These are phyloP conservation scores for Actinomortierella wolfii DNA, from an alignment of 371 early-diverging fungal genomes.

Conservation along the genomic window DNA sequence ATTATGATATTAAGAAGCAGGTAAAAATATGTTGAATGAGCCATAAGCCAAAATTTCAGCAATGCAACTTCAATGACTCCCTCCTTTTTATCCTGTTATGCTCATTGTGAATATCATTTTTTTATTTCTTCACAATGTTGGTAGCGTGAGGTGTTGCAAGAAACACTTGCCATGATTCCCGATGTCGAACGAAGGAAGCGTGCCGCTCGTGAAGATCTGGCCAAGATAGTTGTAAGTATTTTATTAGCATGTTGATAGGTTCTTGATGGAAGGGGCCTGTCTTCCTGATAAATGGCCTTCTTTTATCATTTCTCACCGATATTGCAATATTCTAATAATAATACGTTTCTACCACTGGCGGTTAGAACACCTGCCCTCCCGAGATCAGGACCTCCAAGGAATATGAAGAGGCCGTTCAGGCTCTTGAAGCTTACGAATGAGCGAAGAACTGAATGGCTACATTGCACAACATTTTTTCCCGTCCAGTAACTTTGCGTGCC, in stretches of 20 bases:
- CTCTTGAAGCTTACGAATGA: slow-evolving; percentile 19
- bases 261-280: too few relatives aligned
- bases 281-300: background rate
- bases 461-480: too few relatives aligned
- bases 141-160: slow-evolving; percentile 43
- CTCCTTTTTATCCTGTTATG: too few relatives aligned
- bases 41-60: too few relatives aligned
- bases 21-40: slow-evolving; percentile 3
- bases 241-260: too few relatives aligned
- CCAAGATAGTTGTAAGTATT: slow-evolving; percentile 26
- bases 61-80: too few relatives aligned
- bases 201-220: slow-evolving; percentile 30
- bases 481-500: too few relatives aligned
- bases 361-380: slow-evolving; percentile 23
- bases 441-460: too few relatives aligned
- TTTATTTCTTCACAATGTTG: background rate
- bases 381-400: slow-evolving; percentile 37
- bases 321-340: background rate
- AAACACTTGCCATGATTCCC: slow-evolving; percentile 44
- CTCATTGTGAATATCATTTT: background rate
- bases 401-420: slow-evolving; percentile 35
- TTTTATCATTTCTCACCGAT: background rate
- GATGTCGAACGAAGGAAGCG: slow-evolving; percentile 38
- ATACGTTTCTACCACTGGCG: too few relatives aligned
- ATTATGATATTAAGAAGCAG: slow-evolving; percentile 47